phyloP scores from a whole-genome alignment of 345 rosid genomes.

The Boechera retrofracta region DNA sequence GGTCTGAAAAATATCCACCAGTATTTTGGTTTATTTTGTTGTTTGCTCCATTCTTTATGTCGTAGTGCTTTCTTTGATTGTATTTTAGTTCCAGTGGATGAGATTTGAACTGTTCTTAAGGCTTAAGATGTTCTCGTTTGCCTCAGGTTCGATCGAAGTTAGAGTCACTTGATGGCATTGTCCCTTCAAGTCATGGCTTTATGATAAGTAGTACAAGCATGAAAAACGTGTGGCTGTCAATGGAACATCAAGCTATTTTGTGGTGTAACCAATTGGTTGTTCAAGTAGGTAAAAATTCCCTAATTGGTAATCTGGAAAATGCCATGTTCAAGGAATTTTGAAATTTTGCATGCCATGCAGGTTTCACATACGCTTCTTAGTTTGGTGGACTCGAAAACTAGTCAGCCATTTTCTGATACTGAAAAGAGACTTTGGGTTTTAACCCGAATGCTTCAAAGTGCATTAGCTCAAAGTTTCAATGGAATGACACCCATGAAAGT shows the following conservation, averaged over 20 bases:
- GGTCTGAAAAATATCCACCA: slow-evolving; percentile 50
- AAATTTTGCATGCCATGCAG: slow-evolving; percentile 54
- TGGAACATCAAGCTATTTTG: slow-evolving; percentile 98
- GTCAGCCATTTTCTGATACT: slow-evolving; percentile 69
- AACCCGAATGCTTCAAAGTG: slow-evolving; percentile 88
- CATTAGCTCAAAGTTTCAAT: slow-evolving; percentile 70
- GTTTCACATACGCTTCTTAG: slow-evolving; percentile 96
- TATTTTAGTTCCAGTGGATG: slow-evolving; percentile 19
- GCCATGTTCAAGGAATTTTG: slow-evolving; percentile 33
- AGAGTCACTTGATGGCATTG: slow-evolving; percentile 90
- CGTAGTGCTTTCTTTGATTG: slow-evolving; percentile 16
- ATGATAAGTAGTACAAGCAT: slow-evolving; percentile 85
- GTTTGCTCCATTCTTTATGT: slow-evolving; percentile 18
- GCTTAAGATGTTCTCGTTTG: slow-evolving; percentile 27
- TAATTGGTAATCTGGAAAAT: slow-evolving; percentile 28
- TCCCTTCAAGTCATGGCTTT: slow-evolving; percentile 90
- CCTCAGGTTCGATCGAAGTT: slow-evolving; percentile 81
- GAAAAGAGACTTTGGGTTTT: slow-evolving; percentile 65
- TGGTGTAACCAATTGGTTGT: slow-evolving; percentile 99
- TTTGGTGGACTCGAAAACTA: slow-evolving; percentile 78
- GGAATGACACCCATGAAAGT: slow-evolving; percentile 64
- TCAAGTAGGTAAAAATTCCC: slow-evolving; percentile 64
- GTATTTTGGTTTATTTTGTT: slow-evolving; percentile 4
- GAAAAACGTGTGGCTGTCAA: slow-evolving; percentile 96
- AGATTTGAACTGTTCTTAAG: slow-evolving; percentile 13